Base-by-base conservation (phyloP, 192 early-diverging fungal genomes). In the Phycomyces blakesleeanus region DNA sequence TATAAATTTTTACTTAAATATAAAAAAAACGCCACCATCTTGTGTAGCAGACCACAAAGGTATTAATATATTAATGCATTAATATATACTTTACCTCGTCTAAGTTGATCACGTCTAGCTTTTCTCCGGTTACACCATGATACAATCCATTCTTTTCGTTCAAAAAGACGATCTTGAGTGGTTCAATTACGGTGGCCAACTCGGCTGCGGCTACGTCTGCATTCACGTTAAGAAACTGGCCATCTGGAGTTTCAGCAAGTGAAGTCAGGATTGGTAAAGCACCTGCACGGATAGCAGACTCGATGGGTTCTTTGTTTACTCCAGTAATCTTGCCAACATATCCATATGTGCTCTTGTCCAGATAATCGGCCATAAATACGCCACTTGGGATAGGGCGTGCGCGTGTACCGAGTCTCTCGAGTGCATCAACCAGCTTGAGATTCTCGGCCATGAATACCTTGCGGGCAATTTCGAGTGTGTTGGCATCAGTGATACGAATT, bases 141-240 rank as follows among this genome's bases (percentile, higher is more conserved):
- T 94, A 92, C 26, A 99, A 76, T 1, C 96, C 95, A 56, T 95
- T 94, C 84, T 99, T 97, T 77, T 99, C 97, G 73, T 97, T 99
- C 71, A 99, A 65, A 60, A 93, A 98, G 0, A 99, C 93, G 57
- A 97, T 96, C 80, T 98, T 99, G 29, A 99, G 81, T 18, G 95
- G 97, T 83, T 99, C 93, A 34, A 99, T 73, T 0, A 95, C 97
- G 27, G 89, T 89, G 18, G 96, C 97, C 54, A 99, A 79, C 73
- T 99, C 97, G 55, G 93, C 96, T 10, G 95, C 96, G 22, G 96
- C 97, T 37, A 97, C 92, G 76, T 99, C 97, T 42, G 97, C 97
- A 78, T 99, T 99, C 55, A 98, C 95, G 55, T 99, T 99, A 62
- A 99, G 81, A 60, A 97, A 93, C 75, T 99, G 97, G 59, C 97